Percentiles rank a stretch among this genome's conserved stretches.
Conservation (phyloP, 164 flowering plant species). For the Tetracentron sinense region DNA sequence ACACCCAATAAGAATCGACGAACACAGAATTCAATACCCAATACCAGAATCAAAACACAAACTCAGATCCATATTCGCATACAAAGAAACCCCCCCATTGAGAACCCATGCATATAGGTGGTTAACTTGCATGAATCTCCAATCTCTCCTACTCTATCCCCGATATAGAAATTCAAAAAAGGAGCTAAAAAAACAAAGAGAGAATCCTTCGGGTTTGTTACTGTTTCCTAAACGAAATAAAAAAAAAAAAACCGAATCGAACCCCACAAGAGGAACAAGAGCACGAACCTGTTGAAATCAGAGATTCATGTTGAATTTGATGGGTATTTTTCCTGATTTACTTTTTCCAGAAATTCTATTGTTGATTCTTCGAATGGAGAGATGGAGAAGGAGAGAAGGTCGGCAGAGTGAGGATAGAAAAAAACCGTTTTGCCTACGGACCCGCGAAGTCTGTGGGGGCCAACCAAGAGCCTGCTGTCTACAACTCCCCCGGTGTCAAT, state of each 20-base stretch:
- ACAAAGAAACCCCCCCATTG: conserved; percentile 5
- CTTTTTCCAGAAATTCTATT: not conserved
- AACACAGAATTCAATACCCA: conserved; percentile 8
- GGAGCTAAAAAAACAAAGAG: not conserved
- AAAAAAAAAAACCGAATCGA: conserved; percentile 14
- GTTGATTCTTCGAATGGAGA: not conserved
- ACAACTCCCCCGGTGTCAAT: too few species aligned
- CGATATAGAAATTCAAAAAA: not conserved
- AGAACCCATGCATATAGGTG: not conserved
- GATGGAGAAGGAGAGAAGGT: conserved; percentile 11
- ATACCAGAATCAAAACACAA: conserved; percentile 10
- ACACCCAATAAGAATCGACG: not conserved
- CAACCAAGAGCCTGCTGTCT: conserved; percentile 6
- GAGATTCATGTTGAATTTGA: conserved; percentile 1
- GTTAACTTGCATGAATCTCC: conserved; percentile 10
- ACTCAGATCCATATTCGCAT: conserved; percentile 9
- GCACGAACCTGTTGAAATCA: conserved; percentile 19
- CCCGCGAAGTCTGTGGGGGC: conserved; percentile 34
- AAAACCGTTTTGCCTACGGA: conserved; percentile 39
- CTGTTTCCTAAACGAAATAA: not conserved
- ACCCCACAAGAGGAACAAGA: conserved; percentile 2
- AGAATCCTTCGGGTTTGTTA: not conserved
- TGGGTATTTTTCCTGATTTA: not conserved
- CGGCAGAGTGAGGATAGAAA: conserved; percentile 18
- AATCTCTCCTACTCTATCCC: not conserved